A percentile compares a stretch with the other conserved stretches of the same genome.
Evolutionary conservation across 306 rosid species (phyloP).

Genomic region (Pterocarpus macrocarpus): DNA sequence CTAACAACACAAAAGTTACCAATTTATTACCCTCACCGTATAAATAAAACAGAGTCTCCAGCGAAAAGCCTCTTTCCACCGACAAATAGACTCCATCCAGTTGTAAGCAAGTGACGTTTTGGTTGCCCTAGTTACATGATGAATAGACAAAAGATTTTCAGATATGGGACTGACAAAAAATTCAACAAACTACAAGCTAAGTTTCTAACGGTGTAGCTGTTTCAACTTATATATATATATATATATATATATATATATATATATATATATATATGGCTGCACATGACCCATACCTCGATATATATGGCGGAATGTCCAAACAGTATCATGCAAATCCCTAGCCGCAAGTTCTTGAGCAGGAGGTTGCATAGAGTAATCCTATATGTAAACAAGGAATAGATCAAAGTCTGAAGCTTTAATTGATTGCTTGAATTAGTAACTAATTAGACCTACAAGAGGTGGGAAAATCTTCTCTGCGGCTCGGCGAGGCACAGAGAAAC

Average conservation of each 20-base stretch:
- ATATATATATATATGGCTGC: background rate
- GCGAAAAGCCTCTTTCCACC: conserved; percentile 93
- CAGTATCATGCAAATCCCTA: conserved; percentile 84
- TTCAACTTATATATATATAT: background rate
- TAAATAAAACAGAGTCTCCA: conserved; percentile 94
- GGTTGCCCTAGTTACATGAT: conserved; percentile 80
- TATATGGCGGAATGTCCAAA: conserved; percentile 96
- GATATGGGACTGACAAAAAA: conserved; percentile 11
- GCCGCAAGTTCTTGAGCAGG: conserved; percentile 98
- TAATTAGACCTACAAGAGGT: conserved; percentile 66
- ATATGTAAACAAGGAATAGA: conserved; percentile 32
- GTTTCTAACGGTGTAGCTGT: background rate
- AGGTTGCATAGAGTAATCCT: conserved; percentile 93
- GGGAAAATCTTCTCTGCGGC: conserved; percentile 99
- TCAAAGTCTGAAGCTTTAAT: conserved; percentile 36
- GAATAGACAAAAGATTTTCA: conserved; percentile 8
- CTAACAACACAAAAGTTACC: background rate
- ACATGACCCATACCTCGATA: conserved; percentile 72
- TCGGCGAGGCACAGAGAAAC: conserved; percentile 98
- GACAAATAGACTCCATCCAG: conserved; percentile 98
- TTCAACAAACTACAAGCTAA: background rate
- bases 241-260: conserved; percentile 18
- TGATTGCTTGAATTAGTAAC: conserved; percentile 1
- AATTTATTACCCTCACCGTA: conserved; percentile 63
- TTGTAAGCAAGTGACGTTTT: conserved; percentile 94